These are phyloP conservation scores for Jamesozyma rosinii DNA, from an alignment of 805 yeast species.

Conservation along the genomic window DNA sequence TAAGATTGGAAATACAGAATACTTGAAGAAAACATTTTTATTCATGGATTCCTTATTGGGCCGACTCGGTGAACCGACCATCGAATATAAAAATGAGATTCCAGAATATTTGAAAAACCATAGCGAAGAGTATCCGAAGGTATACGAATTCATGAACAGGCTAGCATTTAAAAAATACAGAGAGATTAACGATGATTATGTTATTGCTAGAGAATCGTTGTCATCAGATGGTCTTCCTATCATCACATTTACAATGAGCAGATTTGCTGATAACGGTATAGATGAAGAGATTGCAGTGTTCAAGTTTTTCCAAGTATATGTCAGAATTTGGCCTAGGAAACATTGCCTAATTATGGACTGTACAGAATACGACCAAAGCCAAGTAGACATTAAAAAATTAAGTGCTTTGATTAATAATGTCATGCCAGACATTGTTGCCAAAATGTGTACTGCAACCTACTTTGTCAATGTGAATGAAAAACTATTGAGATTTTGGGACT, in stretches of 20 bases:
- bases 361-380: conserved; percentile 42
- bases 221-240: conserved; percentile 68
- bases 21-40: conserved; percentile 28
- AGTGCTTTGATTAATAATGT: conserved; percentile 32
- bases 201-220: conserved; percentile 52
- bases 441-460: conserved; percentile 46
- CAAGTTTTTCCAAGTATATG: conserved; percentile 52
- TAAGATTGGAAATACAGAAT: conserved; percentile 4
- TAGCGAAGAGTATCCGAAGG: conserved; percentile 40
- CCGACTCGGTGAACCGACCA: conserved; percentile 50
- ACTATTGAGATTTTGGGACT: conserved; percentile 20
- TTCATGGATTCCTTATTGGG: conserved; percentile 41
- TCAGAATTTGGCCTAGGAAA: conserved; percentile 63
- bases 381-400: conserved; percentile 17
- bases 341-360: conserved; percentile 60
- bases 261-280: conserved; percentile 29
- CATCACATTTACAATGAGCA: conserved; percentile 42
- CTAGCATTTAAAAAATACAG: conserved; percentile 45
- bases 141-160: conserved; percentile 67
- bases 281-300: conserved; percentile 48
- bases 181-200: conserved; percentile 25
- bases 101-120: conserved; percentile 44
- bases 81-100: conserved; percentile 46
- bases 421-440: conserved; percentile 43
- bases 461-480: conserved; percentile 36